Conservation (phyloP, 1,284 basidiomycete genomes). For the Mycena sp. region DNA sequence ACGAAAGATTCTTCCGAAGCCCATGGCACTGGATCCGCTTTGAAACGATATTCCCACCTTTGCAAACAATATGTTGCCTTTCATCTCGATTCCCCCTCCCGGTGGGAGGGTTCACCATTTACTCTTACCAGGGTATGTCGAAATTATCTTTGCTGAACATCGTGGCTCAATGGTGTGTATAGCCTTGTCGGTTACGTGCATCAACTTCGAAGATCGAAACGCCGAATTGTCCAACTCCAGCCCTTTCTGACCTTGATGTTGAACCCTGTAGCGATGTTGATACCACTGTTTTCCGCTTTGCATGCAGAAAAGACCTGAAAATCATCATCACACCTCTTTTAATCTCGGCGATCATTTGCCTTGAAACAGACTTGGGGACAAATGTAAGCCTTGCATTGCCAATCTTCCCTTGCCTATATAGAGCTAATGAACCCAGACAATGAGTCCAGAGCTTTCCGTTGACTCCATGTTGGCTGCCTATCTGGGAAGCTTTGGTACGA, state of each 20-base stretch:
- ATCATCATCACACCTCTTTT: conserved; percentile 58
- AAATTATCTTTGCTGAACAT: background rate
- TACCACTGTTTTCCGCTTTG: conserved; percentile 46
- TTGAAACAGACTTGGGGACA: conserved; percentile 54
- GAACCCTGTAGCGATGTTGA: conserved; percentile 32
- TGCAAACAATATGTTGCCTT: conserved; percentile 49
- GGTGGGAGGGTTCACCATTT: conserved; percentile 49
- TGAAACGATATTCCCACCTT: conserved; percentile 43
- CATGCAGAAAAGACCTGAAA: conserved; percentile 44
- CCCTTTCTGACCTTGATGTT: conserved; percentile 2
- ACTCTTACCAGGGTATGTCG: conserved; percentile 42
- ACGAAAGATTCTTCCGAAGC: background rate
- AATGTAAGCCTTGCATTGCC: conserved; percentile 45
- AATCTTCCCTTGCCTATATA: background rate
- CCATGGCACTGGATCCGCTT: conserved; percentile 1
- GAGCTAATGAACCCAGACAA: conserved; percentile 39
- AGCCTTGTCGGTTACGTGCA: conserved; percentile 28
- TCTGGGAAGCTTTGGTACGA: conserved; percentile 42
- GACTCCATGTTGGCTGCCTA: conserved; percentile 56
- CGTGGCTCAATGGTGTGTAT: background rate
- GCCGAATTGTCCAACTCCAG: background rate
- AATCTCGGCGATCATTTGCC: conserved; percentile 43
- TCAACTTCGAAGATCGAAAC: background rate
- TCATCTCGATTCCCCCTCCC: conserved; percentile 36
- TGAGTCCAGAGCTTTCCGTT: conserved; percentile 56